Percentiles rank a stretch among this genome's conserved stretches.
Evolutionary conservation across 2,329 filamentous ascomycete species (phyloP).

Genomic region (Penicillium sp.): DNA sequence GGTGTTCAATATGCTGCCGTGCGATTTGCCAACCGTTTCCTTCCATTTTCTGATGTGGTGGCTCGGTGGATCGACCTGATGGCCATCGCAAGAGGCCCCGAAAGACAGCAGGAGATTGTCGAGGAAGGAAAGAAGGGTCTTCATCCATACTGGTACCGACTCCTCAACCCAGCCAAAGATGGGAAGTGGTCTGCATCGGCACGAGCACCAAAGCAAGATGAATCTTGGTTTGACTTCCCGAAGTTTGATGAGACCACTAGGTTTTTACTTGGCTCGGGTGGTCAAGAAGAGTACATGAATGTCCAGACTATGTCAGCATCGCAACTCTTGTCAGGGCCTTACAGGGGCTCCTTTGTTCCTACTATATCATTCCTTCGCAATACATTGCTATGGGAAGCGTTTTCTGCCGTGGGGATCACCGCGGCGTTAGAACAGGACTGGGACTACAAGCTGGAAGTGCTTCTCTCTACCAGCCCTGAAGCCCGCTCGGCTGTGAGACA

Average conservation of each 20-base stretch:
- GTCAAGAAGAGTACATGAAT: slow-evolving; percentile 25
- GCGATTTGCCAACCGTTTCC: slow-evolving; percentile 85
- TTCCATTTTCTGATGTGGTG: slow-evolving; percentile 75
- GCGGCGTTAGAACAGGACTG: slow-evolving; percentile 74
- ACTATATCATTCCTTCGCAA: slow-evolving; percentile 70
- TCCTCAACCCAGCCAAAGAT: slow-evolving; percentile 58
- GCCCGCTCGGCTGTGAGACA: slow-evolving; percentile 58
- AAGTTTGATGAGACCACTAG: slow-evolving; percentile 37
- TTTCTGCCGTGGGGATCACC: slow-evolving; percentile 46
- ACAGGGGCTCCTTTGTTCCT: slow-evolving; percentile 62
- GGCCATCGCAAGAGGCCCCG: slow-evolving; percentile 64
- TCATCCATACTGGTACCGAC: slow-evolving; percentile 72
- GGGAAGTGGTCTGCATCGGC: slow-evolving; percentile 45
- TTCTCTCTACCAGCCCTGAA: slow-evolving; percentile 69
- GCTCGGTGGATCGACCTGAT: slow-evolving; percentile 88
- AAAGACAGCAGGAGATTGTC: slow-evolving; percentile 76
- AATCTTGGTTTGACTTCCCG: slow-evolving; percentile 44
- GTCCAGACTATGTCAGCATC: slow-evolving; percentile 38
- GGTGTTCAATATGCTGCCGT: slow-evolving; percentile 80
- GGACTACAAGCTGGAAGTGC: slow-evolving; percentile 75
- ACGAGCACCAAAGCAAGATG: slow-evolving; percentile 57
- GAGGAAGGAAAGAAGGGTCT: slow-evolving; percentile 90
- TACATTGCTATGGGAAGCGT: slow-evolving; percentile 61
- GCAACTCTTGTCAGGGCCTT: slow-evolving; percentile 30
- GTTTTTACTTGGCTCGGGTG: slow-evolving; percentile 32